phyloP scores from a whole-genome alignment of 371 early-diverging fungal genomes.

The Syncephalastrum monosporum region DNA sequence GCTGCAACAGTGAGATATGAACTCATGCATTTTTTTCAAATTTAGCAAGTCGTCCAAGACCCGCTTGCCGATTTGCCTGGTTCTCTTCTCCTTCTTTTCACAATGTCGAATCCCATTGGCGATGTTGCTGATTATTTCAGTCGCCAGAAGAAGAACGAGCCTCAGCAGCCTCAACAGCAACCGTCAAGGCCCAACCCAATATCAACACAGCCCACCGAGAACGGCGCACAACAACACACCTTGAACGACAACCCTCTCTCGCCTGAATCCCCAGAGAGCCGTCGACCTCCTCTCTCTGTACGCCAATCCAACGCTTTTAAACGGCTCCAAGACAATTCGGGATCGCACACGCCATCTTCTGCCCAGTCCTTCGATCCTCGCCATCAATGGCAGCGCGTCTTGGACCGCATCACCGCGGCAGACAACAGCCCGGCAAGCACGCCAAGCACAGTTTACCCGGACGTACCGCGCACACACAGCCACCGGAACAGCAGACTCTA shows the following conservation, averaged over 20 bases:
- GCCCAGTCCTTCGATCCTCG: conserved; percentile 17
- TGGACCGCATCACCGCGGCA: conserved; percentile 18
- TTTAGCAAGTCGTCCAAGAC: too few species aligned
- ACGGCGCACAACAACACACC: background rate
- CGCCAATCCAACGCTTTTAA: background rate
- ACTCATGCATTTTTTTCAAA: too few species aligned
- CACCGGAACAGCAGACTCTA: background rate
- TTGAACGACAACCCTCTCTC: conserved; percentile 10
- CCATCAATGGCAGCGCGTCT: conserved; percentile 31
- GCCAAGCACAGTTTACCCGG: background rate
- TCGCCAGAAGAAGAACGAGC: conserved; percentile 12
- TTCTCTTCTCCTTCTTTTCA: background rate
- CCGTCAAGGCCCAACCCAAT: background rate
- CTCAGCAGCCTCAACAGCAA: conserved; percentile 2
- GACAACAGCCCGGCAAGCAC: background rate
- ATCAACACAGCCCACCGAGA: conserved; percentile 1
- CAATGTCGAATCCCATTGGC: conserved; percentile 40
- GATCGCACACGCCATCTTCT: background rate
- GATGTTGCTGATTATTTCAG: conserved; percentile 37
- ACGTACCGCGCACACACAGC: background rate
- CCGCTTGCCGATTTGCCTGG: background rate
- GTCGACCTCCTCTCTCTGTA: too few species aligned
- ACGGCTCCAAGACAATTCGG: background rate
- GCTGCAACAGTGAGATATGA: too few species aligned
- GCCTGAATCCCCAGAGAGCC: conserved; percentile 21